Evolutionary conservation across 176 grass and related monocot genomes (phyloP).

Genomic region (Alopecurus myosuroides): DNA sequence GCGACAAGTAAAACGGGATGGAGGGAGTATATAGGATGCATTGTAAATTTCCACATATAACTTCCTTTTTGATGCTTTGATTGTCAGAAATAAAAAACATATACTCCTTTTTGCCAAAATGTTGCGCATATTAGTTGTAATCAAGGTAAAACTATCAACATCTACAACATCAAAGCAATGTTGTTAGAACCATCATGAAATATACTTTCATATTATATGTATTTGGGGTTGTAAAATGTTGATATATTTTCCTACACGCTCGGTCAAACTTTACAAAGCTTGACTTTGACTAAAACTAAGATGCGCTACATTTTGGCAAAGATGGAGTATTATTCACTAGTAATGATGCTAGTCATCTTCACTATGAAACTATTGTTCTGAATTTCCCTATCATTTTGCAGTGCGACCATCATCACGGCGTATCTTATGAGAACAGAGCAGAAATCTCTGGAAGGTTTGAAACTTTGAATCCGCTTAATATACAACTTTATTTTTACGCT

Average conservation of each 20-base stretch:
- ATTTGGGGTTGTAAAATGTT: no score
- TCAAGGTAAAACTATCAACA: no score
- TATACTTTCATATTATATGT: no score
- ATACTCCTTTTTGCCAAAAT: no score
- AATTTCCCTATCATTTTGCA: constrained; percentile 36
- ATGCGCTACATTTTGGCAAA: no score
- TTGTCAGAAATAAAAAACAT: neutral
- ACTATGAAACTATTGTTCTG: neutral
- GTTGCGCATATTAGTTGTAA: no score
- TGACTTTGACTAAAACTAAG: no score
- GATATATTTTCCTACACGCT: no score
- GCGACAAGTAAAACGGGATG: no score
- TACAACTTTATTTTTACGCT: neutral
- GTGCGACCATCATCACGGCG: constrained; percentile 67
- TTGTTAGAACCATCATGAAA: no score
- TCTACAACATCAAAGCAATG: no score
- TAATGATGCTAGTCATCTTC: neutral
- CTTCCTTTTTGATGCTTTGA: neutral
- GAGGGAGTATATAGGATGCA: neutral
- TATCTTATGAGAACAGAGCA: constrained; percentile 91
- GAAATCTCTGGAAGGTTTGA: constrained; percentile 79
- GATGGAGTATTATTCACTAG: neutral
- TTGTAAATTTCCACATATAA: neutral
- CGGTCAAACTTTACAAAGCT: no score
- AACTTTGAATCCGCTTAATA: neutral